These are phyloP conservation scores for Kwoniella europaea DNA, from an alignment of 768 basidiomycete genomes.

Conservation along the genomic window DNA sequence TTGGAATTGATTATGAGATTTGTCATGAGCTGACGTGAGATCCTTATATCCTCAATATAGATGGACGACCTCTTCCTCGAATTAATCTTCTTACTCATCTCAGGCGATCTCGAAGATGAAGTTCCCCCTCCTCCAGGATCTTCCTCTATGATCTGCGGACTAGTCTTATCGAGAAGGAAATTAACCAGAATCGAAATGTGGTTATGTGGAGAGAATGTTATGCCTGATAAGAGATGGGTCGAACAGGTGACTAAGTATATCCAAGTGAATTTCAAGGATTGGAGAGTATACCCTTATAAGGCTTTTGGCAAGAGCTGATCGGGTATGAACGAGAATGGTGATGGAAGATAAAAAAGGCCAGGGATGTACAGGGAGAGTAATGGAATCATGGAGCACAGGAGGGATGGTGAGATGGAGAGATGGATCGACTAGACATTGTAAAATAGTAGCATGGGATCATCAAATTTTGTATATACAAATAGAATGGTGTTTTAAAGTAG, in stretches of 20 bases:
- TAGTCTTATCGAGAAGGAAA: conserved; percentile 25
- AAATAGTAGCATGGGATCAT: too few species aligned
- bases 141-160: conserved; percentile 14
- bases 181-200: conserved; percentile 46
- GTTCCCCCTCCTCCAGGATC: conserved; percentile 15
- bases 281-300: conserved; percentile 19
- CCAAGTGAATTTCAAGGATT: background rate
- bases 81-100: conserved; percentile 31
- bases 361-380: too few species aligned
- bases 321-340: background rate
- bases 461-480: too few species aligned
- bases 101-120: conserved; percentile 11
- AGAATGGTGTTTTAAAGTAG: too few species aligned
- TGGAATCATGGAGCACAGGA: too few species aligned
- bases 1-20: rapidly evolving
- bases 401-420: too few species aligned
- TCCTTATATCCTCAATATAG: conserved; percentile 8
- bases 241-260: conserved; percentile 10
- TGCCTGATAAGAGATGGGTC: conserved; percentile 29
- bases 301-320: conserved; percentile 11
- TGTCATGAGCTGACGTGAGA: background rate
- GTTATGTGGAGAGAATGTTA: conserved; percentile 25
- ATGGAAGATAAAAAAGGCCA: background rate
- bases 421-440: too few species aligned
- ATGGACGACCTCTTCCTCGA: conserved; percentile 47